phyloP scores from a whole-genome alignment of 2,329 filamentous ascomycete species.

The Penicillium rolfsii region DNA sequence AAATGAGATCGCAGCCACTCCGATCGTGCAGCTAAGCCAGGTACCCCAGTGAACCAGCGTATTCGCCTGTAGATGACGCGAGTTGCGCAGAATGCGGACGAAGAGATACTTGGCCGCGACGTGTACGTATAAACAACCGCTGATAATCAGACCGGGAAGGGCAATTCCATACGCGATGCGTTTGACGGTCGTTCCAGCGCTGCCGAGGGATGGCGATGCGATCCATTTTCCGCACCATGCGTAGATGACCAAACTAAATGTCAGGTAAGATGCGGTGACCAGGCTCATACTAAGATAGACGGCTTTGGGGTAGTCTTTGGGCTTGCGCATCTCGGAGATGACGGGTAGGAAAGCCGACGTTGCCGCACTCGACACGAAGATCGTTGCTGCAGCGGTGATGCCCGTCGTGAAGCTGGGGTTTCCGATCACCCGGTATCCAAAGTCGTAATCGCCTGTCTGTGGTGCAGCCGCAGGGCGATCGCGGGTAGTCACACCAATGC shows the following conservation, averaged over 20 bases:
- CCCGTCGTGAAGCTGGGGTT: constrained; percentile 62
- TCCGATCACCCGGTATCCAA: constrained; percentile 61
- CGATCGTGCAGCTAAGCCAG: constrained; percentile 54
- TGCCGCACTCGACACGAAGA: constrained; percentile 63
- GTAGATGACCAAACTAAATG: constrained; percentile 64
- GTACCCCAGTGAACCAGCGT: constrained; percentile 56
- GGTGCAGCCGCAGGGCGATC: constrained; percentile 65
- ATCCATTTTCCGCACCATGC: constrained; percentile 66
- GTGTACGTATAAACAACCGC: constrained; percentile 51
- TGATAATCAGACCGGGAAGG: constrained; percentile 58
- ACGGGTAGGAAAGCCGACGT: constrained; percentile 66
- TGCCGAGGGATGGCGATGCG: constrained; percentile 64
- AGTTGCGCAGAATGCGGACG: constrained; percentile 58
- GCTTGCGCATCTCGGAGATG: constrained; percentile 66
- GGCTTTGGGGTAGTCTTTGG: constrained; percentile 63
- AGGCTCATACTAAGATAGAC: constrained; percentile 63
- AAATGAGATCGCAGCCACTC: constrained; percentile 51
- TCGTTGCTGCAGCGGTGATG: constrained; percentile 61
- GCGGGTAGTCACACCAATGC: constrained; percentile 59
- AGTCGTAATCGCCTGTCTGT: constrained; percentile 60
- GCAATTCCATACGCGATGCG: constrained; percentile 65
- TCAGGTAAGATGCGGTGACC: constrained; percentile 61
- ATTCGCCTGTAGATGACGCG: constrained; percentile 57
- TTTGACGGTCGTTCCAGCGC: constrained; percentile 62
- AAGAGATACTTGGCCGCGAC: constrained; percentile 59